Evolutionary conservation across 768 basidiomycete species (phyloP).

Genomic region (Leccinum aurantiacum): DNA sequence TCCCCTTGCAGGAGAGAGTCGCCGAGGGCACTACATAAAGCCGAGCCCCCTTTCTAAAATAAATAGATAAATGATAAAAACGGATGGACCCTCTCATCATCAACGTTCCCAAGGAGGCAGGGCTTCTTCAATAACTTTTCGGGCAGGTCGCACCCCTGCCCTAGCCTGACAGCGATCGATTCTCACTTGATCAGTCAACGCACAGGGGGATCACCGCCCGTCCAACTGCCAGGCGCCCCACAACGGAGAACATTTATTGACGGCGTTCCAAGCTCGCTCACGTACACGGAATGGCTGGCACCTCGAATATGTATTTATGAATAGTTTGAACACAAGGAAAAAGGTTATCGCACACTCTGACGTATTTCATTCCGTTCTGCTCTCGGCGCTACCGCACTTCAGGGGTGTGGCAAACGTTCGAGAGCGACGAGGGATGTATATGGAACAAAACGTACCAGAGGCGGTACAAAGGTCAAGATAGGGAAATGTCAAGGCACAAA

Average conservation of each 20-base stretch:
- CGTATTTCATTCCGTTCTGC: background rate
- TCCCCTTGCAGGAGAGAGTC: background rate
- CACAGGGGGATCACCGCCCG: background rate
- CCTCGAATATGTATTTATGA: background rate
- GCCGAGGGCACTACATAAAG: background rate
- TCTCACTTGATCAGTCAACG: background rate
- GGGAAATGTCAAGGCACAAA: background rate
- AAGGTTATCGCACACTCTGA: background rate
- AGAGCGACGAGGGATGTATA: background rate
- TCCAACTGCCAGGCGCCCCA: background rate
- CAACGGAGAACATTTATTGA: background rate
- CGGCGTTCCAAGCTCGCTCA: background rate
- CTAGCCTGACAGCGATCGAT: background rate
- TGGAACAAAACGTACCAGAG: background rate
- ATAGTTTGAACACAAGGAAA: background rate
- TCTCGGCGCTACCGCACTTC: background rate
- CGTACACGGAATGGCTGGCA: background rate
- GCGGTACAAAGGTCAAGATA: slow-evolving; percentile 2
- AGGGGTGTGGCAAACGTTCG: background rate
- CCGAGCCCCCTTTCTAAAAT: background rate
- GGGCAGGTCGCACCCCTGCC: background rate
- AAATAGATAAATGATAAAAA: background rate
- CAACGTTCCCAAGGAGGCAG: slow-evolving; percentile 1
- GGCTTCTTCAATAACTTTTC: background rate
- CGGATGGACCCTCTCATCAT: background rate